Evolutionary conservation across 1,284 basidiomycete species (phyloP), one percentile per base, ranked within the genome.

Genomic region (Trametes polyzona): DNA sequence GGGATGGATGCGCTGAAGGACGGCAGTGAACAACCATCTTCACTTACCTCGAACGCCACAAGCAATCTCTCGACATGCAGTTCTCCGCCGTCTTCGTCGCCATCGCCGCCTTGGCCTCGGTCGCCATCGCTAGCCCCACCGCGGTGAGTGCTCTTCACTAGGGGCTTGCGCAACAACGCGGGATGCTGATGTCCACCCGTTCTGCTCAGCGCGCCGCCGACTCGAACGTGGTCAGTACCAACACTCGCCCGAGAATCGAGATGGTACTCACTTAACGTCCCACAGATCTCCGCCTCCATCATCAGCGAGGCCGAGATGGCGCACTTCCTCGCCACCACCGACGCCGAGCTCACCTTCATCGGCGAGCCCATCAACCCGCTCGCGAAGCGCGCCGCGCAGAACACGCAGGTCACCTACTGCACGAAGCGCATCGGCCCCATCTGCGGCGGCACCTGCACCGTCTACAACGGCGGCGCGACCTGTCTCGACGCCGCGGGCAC

Each of bases 291-390:
- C 5, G 19, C 17, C 16, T 19, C 11, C 33, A 36, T 52, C 39
- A n/a, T 44, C 23, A 43, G 39, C 41, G 26, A 27, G 5, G 41
- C 16, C 24, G 41, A 43, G 30, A 36, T 52, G 32, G 30, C 30
- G 26, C 32, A 52, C 17, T 52, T 32, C 32, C 41, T 52, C 21
- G 41, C 50, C 24, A 52, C 41, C 4, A 52, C 50, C 32, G 50
- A 52, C 24, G 50, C 50, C 41, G 40, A 52, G 19, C 41, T 52
- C 32, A 52, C 32, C 40, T 52, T 52, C 32, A 29, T 52, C 40
- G 50, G 50, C 32, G 50, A 43, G 10, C 41, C 41, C 11, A 2
- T 42, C 32, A 51, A 44, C 32, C 30, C 50, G 23, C 50, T 52
- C 24, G 24, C 32, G n/a, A 30, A 42, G 30, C 50, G 50, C 42